A percentile compares a stretch with the other conserved stretches of the same genome.
These are phyloP conservation scores for Corylus heterophylla DNA, from an alignment of 306 rosid genomes.

Conservation along the genomic window DNA sequence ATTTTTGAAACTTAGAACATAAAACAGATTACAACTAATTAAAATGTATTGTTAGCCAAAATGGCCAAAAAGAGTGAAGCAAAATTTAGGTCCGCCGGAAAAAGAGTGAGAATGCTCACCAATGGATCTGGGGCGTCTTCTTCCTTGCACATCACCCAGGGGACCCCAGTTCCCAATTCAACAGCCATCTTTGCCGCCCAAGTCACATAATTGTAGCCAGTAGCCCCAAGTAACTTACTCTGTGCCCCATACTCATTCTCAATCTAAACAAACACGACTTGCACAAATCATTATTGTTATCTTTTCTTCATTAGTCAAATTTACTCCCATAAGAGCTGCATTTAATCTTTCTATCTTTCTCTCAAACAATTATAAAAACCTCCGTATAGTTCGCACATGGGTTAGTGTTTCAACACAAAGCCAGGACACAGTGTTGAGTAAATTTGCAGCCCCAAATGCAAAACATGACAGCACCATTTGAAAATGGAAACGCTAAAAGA, in stretches of 20 bases:
- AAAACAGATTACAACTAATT: neutral
- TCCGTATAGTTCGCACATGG: neutral
- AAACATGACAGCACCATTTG: neutral
- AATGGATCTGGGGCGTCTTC: slow-evolving; percentile 99
- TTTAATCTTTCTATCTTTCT: neutral
- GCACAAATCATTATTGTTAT: slow-evolving; percentile 15
- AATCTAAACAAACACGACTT: slow-evolving; percentile 51
- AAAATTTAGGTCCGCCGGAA: slow-evolving; percentile 12
- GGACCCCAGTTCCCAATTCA: slow-evolving; percentile 89
- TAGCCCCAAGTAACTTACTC: slow-evolving; percentile 78
- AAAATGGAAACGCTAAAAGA: neutral
- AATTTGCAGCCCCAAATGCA: slow-evolving; percentile 16
- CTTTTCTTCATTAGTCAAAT: slow-evolving; percentile 22
- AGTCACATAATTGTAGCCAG: slow-evolving; percentile 75
- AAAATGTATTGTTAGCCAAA: neutral
- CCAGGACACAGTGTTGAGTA: neutral
- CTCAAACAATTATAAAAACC: neutral
- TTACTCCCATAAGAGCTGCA: slow-evolving; percentile 10
- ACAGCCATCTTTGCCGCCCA: slow-evolving; percentile 99
- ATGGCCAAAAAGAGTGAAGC: neutral
- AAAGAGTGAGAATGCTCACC: slow-evolving; percentile 49
- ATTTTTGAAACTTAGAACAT: neutral
- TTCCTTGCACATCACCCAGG: slow-evolving; percentile 99
- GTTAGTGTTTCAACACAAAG: neutral
- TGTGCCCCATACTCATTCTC: slow-evolving; percentile 95